Base-by-base conservation (phyloP, 495 filamentous ascomycete genomes). In the Penicillium pancosmium region DNA sequence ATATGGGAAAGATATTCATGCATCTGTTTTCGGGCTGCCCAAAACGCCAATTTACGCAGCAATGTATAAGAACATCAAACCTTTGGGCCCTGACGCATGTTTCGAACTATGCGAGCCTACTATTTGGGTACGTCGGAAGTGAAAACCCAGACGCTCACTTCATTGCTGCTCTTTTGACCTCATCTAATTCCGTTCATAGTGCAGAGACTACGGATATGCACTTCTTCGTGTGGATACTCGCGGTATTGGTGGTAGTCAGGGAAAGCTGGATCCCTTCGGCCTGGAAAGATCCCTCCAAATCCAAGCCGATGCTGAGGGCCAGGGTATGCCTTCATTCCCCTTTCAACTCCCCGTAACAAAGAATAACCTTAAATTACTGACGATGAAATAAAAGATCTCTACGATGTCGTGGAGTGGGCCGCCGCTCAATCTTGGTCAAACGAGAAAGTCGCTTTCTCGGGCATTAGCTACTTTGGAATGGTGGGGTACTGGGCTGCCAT, bases 1-100 rank as follows among this genome's bases (percentile, higher is more conserved):
- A 0, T 86, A 86, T 64, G 83, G 82, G 11, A 86, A 86, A 61
- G 83, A 84, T 61, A 82, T 83, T n/a, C 73, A 70, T 31, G 50
- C 50, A 4, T 41, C 50, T 10, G 23, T 3, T 19, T 53, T 53
- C 19, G 50, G 50, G 19, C 10, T 53, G 3, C 50, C 50, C 1
- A 35, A 35, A 4, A 53, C 50, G 2, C 50, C 50, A 3, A 53
- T 53, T 15, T 53, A 53, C 34, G 50, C 50, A 9, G 50, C 40
- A 19, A 53, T 53, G 50, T 85, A 84, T 64, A 77, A 70, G 61
- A 68, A 65, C 31, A 64, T 54, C 5, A 63, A 51, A n/a, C 7
- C 43, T 5, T 19, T 85, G 80, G 82, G 78, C 74, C 10, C 57
- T 49, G 50, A 53, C 19, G 50, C 50, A 6, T 3, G 2, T 2